Conservation (phyloP, 2,329 filamentous ascomycete species). For the Pseudonectria buxi region DNA sequence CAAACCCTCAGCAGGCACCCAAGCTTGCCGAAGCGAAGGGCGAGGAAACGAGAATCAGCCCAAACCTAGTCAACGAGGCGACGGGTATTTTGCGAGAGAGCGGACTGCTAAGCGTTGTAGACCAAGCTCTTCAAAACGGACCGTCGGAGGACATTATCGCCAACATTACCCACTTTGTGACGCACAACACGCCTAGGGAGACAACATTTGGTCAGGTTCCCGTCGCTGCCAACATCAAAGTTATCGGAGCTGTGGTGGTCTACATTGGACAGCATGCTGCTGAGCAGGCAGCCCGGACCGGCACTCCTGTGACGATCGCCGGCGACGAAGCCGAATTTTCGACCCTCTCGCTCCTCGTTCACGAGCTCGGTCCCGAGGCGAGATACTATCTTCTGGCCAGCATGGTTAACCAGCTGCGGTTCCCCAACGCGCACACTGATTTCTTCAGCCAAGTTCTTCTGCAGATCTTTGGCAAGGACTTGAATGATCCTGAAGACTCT, state of each 20-base stretch:
- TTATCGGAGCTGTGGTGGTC: constrained; percentile 78
- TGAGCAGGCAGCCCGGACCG: constrained; percentile 49
- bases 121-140: constrained; percentile 53
- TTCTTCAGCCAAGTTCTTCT: constrained; percentile 86
- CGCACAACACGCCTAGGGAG: constrained; percentile 48
- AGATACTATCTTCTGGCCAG: constrained; percentile 79
- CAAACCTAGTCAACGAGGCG: constrained; percentile 59
- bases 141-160: constrained; percentile 67
- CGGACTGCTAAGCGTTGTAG: constrained; percentile 53
- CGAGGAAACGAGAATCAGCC: constrained; percentile 65
- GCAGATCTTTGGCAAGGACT: constrained; percentile 75
- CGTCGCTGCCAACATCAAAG: constrained; percentile 59
- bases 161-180: constrained; percentile 68
- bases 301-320: constrained; percentile 45
- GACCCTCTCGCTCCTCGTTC: constrained; percentile 68
- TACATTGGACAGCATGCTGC: constrained; percentile 73
- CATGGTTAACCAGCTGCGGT: constrained; percentile 87
- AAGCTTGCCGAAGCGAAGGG: constrained; percentile 70
- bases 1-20: constrained; percentile 63
- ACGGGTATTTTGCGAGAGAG: constrained; percentile 44
- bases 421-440: constrained; percentile 80
- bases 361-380: constrained; percentile 67
- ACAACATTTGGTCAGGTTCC: constrained; percentile 61
- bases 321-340: constrained; percentile 51
- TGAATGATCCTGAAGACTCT: constrained; percentile 64